Base-by-base conservation (phyloP, 805 yeast species). In the Jamesozyma jinghongensis region DNA sequence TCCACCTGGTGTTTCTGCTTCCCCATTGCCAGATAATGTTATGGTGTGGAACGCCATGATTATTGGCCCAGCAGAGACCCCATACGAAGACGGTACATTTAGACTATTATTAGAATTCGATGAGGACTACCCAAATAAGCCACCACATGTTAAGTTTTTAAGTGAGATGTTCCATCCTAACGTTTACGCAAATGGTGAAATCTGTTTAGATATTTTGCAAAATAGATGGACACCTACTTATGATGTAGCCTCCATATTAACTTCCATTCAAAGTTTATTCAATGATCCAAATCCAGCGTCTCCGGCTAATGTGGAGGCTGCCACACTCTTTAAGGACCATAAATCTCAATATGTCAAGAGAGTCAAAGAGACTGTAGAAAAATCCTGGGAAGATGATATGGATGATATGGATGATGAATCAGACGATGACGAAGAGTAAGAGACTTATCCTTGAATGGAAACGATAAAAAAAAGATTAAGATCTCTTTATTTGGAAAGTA, bases 191-290 rank as follows among this genome's bases (percentile, higher is more conserved):
- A 75, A 81, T 36, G 98, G 98, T 19, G 97, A 92, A 56, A 75
- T 92, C 47, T 92, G 98, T 67, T 73, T 92, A 48, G 98, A 92
- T 66, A 92, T 92, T 50, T 69, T 92, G 50, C 98, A 92, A 61
- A 92, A 90, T 67, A 73, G 97, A 59, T 92, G 98, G 98, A 83
- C 95, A 19, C 98, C 98, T 11, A 92, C 98, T 1, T 92, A 90
- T 59, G 98, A 92, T 57, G 98, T 92, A 30, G 87, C 95, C 10
- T 86, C 95, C 11, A 90, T 92, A 42, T 70, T 92, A 52, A 92
- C 98, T 1, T 85, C 95, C 20, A 79, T 92, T 43, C 98, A 92
- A 61, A 80, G 88, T 42, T 71, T 92, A 47, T 70, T 92, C 52
- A 92, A 92, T 63, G 98, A 92, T 60, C 98, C 98, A 14, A 92